These are phyloP conservation scores for Penicillium manginii DNA, from an alignment of 495 filamentous ascomycete species.

Conservation along the genomic window DNA sequence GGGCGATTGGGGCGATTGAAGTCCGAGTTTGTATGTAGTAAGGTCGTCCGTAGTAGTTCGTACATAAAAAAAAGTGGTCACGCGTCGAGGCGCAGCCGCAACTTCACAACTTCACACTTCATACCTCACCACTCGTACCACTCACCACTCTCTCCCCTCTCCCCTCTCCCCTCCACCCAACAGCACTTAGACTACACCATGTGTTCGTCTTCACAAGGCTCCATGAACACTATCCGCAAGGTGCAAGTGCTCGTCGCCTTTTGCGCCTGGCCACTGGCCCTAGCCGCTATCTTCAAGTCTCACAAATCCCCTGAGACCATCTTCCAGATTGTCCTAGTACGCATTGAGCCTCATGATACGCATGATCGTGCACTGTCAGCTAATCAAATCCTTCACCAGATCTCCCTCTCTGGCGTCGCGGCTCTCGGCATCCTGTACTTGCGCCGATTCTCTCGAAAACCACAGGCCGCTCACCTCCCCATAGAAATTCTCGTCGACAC, in stretches of 20 bases:
- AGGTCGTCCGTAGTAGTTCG: too few relatives aligned
- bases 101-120: background rate
- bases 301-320: constrained; percentile 2
- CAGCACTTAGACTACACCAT: background rate
- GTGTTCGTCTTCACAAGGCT: constrained; percentile 1
- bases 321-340: constrained; percentile 7
- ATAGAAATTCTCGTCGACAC: constrained; percentile 8
- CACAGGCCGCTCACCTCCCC: background rate
- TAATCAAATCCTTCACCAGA: background rate
- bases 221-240: constrained; percentile 4
- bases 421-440: constrained; percentile 3
- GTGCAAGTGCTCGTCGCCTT: constrained; percentile 6
- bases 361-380: background rate
- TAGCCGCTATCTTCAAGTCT: constrained; percentile 10
- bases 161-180: too few relatives aligned
- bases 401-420: constrained; percentile 1
- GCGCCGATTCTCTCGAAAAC: background rate
- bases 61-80: background rate
- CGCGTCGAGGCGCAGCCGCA: constrained; percentile 2
- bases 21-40: too few relatives aligned
- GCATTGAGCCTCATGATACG: background rate
- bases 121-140: background rate
- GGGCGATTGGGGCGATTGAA: too few relatives aligned
- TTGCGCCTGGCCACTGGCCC: constrained; percentile 7
- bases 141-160: too few relatives aligned